A percentile compares a stretch with the other conserved stretches of the same genome.
phyloP scores from a whole-genome alignment of 2,329 filamentous ascomycete species.

The Colletotrichum limetticola region DNA sequence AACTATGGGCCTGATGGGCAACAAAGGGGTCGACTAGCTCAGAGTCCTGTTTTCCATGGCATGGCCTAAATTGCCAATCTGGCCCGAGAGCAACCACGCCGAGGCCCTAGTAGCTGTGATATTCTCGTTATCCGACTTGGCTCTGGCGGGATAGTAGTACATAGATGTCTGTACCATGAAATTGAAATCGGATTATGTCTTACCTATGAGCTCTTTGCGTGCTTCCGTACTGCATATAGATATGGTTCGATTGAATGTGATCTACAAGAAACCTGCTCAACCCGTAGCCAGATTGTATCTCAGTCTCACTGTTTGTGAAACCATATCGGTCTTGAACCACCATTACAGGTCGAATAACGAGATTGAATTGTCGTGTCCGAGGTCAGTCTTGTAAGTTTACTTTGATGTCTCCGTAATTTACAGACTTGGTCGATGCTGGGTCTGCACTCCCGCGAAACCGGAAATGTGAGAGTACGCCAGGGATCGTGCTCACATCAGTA shows the following conservation, averaged over 20 bases:
- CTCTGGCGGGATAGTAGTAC: not conserved
- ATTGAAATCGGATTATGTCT: not conserved
- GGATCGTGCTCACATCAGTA: not conserved
- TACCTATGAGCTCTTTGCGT: not conserved
- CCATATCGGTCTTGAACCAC: no score
- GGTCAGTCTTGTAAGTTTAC: not conserved
- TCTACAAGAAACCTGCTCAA: not conserved
- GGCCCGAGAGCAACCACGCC: not conserved
- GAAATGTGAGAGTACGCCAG: not conserved
- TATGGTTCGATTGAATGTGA: not conserved
- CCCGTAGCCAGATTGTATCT: not conserved
- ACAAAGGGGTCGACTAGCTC: constrained; percentile 7
- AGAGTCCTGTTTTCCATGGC: not conserved
- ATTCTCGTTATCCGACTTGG: not conserved
- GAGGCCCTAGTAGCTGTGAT: not conserved
- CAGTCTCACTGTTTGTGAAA: no score
- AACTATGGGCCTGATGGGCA: not conserved
- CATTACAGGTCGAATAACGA: not conserved
- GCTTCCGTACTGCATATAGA: no score
- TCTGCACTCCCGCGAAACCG: not conserved
- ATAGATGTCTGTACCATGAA: not conserved
- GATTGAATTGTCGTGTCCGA: not conserved
- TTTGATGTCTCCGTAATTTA: not conserved
- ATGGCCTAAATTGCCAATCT: not conserved
- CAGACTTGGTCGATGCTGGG: not conserved